A percentile compares a stretch with the other conserved stretches of the same genome.
phyloP scores from a whole-genome alignment of 2,329 filamentous ascomycete species.

The Myriangium duriaei region DNA sequence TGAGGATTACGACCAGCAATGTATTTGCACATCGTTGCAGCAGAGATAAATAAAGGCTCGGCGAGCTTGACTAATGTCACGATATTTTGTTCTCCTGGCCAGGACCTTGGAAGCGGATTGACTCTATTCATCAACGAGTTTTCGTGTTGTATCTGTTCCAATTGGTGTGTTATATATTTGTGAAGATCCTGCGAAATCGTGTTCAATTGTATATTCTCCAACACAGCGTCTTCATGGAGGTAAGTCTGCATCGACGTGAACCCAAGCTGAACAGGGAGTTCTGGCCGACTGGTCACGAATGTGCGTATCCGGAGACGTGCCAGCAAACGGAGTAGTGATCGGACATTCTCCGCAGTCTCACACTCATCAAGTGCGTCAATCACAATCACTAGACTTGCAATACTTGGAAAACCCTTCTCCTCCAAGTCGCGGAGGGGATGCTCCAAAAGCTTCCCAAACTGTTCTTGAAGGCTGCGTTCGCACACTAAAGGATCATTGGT shows the following conservation, averaged over 20 bases:
- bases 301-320: neutral
- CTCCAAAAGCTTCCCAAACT: neutral
- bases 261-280: neutral
- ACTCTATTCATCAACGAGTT: too few species aligned
- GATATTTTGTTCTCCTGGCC: neutral
- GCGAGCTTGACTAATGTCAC: neutral
- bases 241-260: neutral
- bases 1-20: neutral
- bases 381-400: neutral
- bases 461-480: neutral
- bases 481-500: neutral
- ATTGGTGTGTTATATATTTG: too few species aligned
- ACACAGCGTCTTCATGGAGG: too few species aligned
- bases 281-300: neutral
- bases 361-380: constrained; percentile 2
- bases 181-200: neutral
- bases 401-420: too few species aligned
- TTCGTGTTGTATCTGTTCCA: too few species aligned
- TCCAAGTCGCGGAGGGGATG: neutral
- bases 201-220: neutral
- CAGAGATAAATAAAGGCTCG: neutral
- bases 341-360: neutral
- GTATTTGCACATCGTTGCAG: neutral
- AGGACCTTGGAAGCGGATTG: too few species aligned
- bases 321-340: neutral